Evolutionary conservation across 371 early-diverging fungal genomes (phyloP).

Genomic region (Lichtheimia ornata): DNA sequence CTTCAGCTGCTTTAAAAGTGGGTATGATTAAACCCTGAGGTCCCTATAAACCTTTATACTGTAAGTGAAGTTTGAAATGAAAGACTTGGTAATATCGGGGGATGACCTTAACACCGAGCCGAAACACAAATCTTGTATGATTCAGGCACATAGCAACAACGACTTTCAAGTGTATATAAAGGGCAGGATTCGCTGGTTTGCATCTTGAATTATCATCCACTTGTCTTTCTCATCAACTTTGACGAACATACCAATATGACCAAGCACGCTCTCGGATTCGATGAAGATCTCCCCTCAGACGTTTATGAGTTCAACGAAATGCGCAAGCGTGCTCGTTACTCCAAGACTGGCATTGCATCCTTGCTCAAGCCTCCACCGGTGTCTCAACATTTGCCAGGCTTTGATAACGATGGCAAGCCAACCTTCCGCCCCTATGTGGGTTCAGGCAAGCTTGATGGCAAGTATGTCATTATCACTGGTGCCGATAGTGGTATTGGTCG

Average conservation of each 20-base stretch:
- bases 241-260: constrained; percentile 3
- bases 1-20: too few species aligned
- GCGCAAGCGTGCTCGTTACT: constrained; percentile 42
- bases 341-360: constrained; percentile 47
- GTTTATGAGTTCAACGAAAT: constrained; percentile 51
- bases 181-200: not conserved
- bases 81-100: too few species aligned
- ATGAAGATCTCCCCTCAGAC: constrained; percentile 50
- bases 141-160: too few species aligned
- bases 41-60: too few species aligned
- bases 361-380: constrained; percentile 52
- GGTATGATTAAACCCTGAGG: too few species aligned
- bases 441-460: constrained; percentile 45
- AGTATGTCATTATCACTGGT: constrained; percentile 49
- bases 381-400: constrained; percentile 44
- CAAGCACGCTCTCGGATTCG: constrained; percentile 45
- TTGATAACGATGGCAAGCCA: constrained; percentile 40
- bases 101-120: too few species aligned
- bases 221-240: not conserved
- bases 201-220: too few species aligned
- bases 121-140: too few species aligned
- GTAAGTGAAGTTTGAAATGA: too few species aligned
- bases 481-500: constrained; percentile 55
- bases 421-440: constrained; percentile 44
- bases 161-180: not conserved